Base-by-base conservation (phyloP, 352 stramenopile genomes). In the Pythium chondricola region DNA sequence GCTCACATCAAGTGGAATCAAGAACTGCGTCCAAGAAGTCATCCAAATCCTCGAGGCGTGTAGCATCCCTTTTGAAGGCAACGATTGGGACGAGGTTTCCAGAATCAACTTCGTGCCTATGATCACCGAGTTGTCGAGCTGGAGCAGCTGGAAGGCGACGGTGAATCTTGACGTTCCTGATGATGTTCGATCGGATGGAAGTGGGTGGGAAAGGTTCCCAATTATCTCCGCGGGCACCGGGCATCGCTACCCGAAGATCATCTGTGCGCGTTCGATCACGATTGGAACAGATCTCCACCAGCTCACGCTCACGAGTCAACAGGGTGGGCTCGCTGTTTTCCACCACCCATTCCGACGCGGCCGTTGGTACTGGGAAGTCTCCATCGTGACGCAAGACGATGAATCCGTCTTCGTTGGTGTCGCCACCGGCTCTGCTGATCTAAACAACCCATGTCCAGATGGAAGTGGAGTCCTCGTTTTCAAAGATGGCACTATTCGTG, bases 361-460 rank as follows among this genome's bases (percentile, higher is more conserved):
- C 1, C 67, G 66, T 35, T 94, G 83, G 83, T 94, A 88, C 58
- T 94, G 80, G 78, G 74, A 94, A 41, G 61, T 92, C 0, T 77
- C 68, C 6, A 63, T 88, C 26, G 60, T 68, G 32, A 33, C 56
- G 9, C 53, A 89, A 63, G 58, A 52, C 41, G 64, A 76, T 26
- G 66, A 44, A 16, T 73, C 83, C 20, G 64, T 94, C 2, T 91
- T 89, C 73, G 62, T 94, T 24, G 83, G 83, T 11, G 56, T 92
- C 14, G 70, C 63, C 2, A 61, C 58, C 33, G 73, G 70, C 20
- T 58, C 58, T 20, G 61, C 64, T 21, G 83, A 94, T 53, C 54
- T 94, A 13, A 92, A 92, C 56, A 41, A 58, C 29, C n/a, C 43
- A 48, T 13, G 20, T 17, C 33, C 40, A n/a, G 22, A 24, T 13